Conservation (phyloP, 306 rosid species). For the Benincasa hispida region DNA sequence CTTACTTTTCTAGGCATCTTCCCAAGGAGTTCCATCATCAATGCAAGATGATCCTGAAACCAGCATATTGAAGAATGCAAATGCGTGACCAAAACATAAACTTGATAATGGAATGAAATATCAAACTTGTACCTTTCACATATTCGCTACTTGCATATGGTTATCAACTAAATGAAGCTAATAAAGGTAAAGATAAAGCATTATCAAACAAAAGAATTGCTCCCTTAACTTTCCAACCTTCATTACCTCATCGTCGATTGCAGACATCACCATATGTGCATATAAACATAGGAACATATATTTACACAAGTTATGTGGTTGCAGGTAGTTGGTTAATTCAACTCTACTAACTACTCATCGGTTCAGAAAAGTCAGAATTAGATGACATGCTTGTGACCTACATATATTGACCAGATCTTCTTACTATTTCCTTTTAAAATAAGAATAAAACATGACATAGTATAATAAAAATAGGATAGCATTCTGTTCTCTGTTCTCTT, state of each 20-base stretch:
- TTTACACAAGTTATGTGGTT: neutral
- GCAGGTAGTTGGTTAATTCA: neutral
- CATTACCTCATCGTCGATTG: neutral
- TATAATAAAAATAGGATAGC: neutral
- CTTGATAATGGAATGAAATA: neutral
- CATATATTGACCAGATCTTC: neutral
- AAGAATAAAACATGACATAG: neutral
- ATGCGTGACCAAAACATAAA: neutral
- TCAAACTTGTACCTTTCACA: neutral
- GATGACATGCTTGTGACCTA: neutral
- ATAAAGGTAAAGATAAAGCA: neutral
- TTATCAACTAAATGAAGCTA: neutral
- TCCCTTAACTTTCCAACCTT: conserved; percentile 6
- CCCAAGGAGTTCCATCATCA: conserved; percentile 97
- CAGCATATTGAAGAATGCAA: conserved; percentile 13
- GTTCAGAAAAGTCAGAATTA: neutral
- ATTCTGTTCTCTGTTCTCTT: neutral
- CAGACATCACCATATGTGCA: neutral
- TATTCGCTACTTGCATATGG: neutral
- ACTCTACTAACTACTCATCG: neutral
- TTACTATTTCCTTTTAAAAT: neutral
- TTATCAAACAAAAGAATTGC: conserved; percentile 11
- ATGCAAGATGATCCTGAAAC: conserved; percentile 91
- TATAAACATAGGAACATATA: neutral
- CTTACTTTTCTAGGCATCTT: conserved; percentile 84